These are phyloP conservation scores for Prunus armeniaca DNA, from an alignment of 306 rosid genomes.

Conservation along the genomic window DNA sequence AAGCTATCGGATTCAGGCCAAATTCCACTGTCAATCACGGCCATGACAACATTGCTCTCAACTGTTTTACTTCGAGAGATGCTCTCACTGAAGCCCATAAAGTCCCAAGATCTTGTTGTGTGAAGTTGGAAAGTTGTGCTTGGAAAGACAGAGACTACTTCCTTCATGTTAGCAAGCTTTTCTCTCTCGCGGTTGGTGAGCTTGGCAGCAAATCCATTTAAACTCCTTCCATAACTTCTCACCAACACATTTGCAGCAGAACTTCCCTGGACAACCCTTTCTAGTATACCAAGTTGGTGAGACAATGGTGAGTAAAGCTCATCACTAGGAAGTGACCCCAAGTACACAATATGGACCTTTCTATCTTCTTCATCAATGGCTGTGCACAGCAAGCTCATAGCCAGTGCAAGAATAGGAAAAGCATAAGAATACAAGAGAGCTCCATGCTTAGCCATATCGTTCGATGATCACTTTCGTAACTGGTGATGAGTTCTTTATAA, in stretches of 20 bases:
- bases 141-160: background rate
- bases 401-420: background rate
- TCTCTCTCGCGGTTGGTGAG: background rate
- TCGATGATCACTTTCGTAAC: background rate
- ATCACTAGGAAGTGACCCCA: background rate
- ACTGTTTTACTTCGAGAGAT: background rate
- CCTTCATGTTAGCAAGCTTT: background rate
- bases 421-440: background rate
- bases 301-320: background rate
- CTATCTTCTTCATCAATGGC: background rate
- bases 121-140: background rate
- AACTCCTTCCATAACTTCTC: background rate
- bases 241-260: background rate
- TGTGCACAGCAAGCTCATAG: background rate
- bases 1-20: constrained; percentile 24
- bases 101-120: constrained; percentile 20
- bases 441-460: background rate
- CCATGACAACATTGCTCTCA: constrained; percentile 7
- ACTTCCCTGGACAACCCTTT: background rate
- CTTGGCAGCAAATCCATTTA: background rate
- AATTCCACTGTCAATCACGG: constrained; percentile 10
- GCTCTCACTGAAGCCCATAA: constrained; percentile 1
- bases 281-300: background rate
- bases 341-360: background rate
- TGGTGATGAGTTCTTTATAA: background rate